A percentile compares a stretch with the other conserved stretches of the same genome.
phyloP scores from a whole-genome alignment of 2,329 filamentous ascomycete species.

The Xylariaceae sp. region DNA sequence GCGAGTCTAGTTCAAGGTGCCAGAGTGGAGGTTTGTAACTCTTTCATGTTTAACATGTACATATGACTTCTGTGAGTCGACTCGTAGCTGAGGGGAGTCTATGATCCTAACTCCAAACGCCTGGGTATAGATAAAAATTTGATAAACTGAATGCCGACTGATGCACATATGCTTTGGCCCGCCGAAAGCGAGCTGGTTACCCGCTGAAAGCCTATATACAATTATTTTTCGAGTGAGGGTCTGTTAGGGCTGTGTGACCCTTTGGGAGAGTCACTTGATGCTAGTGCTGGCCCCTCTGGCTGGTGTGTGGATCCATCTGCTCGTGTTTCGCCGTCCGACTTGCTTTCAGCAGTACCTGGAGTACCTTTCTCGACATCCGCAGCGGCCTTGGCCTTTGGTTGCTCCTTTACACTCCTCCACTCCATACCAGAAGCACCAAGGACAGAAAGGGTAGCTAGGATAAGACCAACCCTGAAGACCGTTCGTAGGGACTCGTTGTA shows the following conservation, averaged over 20 bases:
- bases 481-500: slow-evolving; percentile 68
- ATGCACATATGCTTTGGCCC: slow-evolving; percentile 1
- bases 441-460: slow-evolving; percentile 59
- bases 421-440: slow-evolving; percentile 63
- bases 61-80: not conserved
- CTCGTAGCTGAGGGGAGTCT: slow-evolving; percentile 16
- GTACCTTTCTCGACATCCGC: slow-evolving; percentile 30
- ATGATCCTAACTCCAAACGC: not conserved
- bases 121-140: slow-evolving; percentile 12
- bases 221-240: slow-evolving; percentile 4
- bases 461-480: slow-evolving; percentile 66
- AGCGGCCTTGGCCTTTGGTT: slow-evolving; percentile 13
- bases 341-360: slow-evolving; percentile 1
- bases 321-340: slow-evolving; percentile 27
- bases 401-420: slow-evolving; percentile 59
- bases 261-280: not conserved
- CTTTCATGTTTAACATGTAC: slow-evolving; percentile 4
- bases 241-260: not conserved
- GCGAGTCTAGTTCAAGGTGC: not conserved
- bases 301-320: slow-evolving; percentile 13
- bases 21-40: not conserved
- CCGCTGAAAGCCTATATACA: not conserved
- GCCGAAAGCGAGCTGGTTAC: not conserved
- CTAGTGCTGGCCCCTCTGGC: not conserved
- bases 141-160: slow-evolving; percentile 11